Evolutionary conservation across 495 filamentous ascomycete genomes (phyloP).

Genomic region (Talaromyces adpressus): DNA sequence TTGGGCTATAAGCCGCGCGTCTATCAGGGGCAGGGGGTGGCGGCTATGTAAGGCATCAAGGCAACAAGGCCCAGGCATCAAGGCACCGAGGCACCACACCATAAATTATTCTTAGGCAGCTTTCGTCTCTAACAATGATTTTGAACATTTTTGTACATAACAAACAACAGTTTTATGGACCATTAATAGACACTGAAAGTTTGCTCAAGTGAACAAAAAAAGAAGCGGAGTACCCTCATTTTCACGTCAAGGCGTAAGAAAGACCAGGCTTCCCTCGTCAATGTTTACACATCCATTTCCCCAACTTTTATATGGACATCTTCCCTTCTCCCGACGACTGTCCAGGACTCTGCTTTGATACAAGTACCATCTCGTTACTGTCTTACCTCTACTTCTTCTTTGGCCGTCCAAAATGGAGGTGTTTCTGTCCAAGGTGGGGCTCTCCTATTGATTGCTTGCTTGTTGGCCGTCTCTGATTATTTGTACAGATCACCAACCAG

Average conservation of each 20-base stretch:
- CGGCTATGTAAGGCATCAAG: not conserved
- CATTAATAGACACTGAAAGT: not conserved
- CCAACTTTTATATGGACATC: not conserved
- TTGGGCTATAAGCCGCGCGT: not conserved
- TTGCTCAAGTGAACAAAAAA: not conserved
- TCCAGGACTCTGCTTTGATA: not conserved
- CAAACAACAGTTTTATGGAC: not conserved
- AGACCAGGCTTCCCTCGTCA: too few relatives aligned
- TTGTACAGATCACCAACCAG: slow-evolving; percentile 61
- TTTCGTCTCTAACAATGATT: not conserved
- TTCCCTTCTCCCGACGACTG: not conserved
- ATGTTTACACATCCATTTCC: not conserved
- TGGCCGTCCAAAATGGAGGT: slow-evolving; percentile 56
- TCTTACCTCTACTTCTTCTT: not conserved
- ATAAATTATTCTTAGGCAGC: not conserved
- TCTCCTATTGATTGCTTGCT: not conserved
- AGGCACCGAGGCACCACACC: not conserved
- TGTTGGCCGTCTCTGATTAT: slow-evolving; percentile 12
- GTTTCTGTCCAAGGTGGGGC: slow-evolving; percentile 60
- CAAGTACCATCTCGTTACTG: not conserved
- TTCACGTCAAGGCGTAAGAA: too few relatives aligned
- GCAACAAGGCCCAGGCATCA: not conserved
- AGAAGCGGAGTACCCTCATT: too few relatives aligned
- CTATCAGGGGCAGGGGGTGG: not conserved
- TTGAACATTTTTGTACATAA: not conserved